Percentiles rank a stretch among this genome's conserved stretches.
Conservation (phyloP, 495 filamentous ascomycete species). For the Xanthoparmelia taractica region DNA sequence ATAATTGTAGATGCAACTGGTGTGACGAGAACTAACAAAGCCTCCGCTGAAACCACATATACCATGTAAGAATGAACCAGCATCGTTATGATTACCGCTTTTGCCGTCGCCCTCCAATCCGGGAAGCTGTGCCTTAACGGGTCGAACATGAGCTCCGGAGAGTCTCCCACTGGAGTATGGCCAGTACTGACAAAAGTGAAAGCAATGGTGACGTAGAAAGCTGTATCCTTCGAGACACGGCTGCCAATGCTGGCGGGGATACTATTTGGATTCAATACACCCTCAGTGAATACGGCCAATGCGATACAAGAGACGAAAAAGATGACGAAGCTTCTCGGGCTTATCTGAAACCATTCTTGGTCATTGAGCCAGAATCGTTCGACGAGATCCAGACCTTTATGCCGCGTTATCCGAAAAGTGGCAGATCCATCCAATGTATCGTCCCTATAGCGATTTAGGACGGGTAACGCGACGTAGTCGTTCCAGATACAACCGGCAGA, state of each 20-base stretch:
- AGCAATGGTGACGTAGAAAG: not conserved
- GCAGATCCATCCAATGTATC: not conserved
- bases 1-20: not conserved
- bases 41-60: not conserved
- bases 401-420: not conserved
- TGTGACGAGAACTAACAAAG: not conserved
- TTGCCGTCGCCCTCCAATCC: not conserved
- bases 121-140: not conserved
- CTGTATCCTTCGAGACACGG: not conserved
- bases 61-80: not conserved
- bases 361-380: slow-evolving; percentile 3
- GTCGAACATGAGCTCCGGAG: not conserved
- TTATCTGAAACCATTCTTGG: not conserved
- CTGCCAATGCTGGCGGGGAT: not conserved
- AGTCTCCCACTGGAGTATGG: not conserved
- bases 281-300: not conserved
- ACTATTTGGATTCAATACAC: not conserved
- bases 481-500: not conserved
- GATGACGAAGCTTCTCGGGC: not conserved
- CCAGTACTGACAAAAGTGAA: slow-evolving; percentile 1
- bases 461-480: not conserved
- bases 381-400: not conserved
- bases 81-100: not conserved
- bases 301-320: not conserved
- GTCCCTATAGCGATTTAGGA: not conserved